These are phyloP conservation scores for Paecilomyces niveus DNA, from an alignment of 2,329 filamentous ascomycete species.

Conservation along the genomic window DNA sequence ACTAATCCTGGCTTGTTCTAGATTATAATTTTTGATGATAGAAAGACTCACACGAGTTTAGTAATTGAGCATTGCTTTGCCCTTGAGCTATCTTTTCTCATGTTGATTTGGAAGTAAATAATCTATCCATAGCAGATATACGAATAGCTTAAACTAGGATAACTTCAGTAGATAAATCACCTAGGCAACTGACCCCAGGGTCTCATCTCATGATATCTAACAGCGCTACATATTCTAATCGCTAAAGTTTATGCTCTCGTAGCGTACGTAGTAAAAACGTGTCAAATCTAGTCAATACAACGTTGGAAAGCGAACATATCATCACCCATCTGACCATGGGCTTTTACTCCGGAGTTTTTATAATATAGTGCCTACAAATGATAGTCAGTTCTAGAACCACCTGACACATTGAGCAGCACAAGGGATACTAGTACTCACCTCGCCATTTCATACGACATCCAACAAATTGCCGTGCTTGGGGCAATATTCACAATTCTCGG, in stretches of 20 bases:
- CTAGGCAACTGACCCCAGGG: no score
- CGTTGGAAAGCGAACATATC: neutral
- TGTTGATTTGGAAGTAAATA: no score
- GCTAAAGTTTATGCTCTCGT: neutral
- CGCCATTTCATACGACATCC: neutral
- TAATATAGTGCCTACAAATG: neutral
- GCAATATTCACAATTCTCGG: neutral
- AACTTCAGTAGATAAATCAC: no score
- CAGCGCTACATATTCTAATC: neutral
- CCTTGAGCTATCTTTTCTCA: no score
- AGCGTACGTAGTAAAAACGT: neutral
- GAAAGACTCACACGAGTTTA: no score
- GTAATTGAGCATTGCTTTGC: no score
- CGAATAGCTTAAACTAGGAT: no score
- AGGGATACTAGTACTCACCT: neutral
- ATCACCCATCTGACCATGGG: neutral
- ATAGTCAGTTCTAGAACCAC: neutral
- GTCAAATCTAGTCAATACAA: neutral
- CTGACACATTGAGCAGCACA: no score
- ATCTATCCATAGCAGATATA: no score
- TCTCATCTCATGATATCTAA: neutral
- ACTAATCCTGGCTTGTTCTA: no score
- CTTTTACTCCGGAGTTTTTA: neutral
- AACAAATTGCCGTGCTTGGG: neutral
- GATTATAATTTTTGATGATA: no score